Conservation (phyloP, 2,329 filamentous ascomycete genomes). For the Xylaria sp. region DNA sequence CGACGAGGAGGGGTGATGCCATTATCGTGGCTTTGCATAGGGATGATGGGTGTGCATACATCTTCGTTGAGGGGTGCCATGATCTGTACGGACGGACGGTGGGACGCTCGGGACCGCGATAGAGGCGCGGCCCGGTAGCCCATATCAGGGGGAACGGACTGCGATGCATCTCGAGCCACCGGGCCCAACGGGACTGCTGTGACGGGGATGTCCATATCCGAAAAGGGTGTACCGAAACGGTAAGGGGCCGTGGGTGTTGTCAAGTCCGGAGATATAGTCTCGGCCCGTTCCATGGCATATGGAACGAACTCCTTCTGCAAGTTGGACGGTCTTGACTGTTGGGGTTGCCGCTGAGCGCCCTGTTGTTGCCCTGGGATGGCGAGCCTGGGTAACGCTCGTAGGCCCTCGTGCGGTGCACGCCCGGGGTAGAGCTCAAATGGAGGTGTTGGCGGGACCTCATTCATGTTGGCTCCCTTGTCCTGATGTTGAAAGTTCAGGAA, state of each 20-base stretch:
- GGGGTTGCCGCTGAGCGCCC: slow-evolving; percentile 29
- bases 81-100: slow-evolving; percentile 71
- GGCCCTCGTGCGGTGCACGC: slow-evolving; percentile 57
- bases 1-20: slow-evolving; percentile 44
- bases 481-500: slow-evolving; percentile 84
- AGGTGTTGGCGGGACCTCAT: slow-evolving; percentile 70
- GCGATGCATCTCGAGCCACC: slow-evolving; percentile 77
- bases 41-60: slow-evolving; percentile 47
- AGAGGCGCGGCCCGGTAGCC: slow-evolving; percentile 63
- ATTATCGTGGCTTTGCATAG: slow-evolving; percentile 32
- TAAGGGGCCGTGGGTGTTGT: slow-evolving; percentile 68
- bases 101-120: slow-evolving; percentile 58
- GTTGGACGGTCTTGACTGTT: slow-evolving; percentile 37
- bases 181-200: slow-evolving; percentile 75
- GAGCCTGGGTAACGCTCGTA: slow-evolving; percentile 66
- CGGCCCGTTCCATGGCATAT: slow-evolving; percentile 58
- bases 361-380: slow-evolving; percentile 57
- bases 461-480: slow-evolving; percentile 43
- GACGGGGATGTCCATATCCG: slow-evolving; percentile 86
- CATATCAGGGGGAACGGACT: slow-evolving; percentile 95
- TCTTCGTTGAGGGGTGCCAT: slow-evolving; percentile 75
- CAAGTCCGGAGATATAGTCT: slow-evolving; percentile 60
- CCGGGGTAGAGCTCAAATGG: slow-evolving; percentile 68
- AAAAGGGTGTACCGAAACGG: slow-evolving; percentile 84
- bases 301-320: slow-evolving; percentile 48